Conservation (phyloP, 257 asterid genomes). For the Solanum chiquidenum region DNA sequence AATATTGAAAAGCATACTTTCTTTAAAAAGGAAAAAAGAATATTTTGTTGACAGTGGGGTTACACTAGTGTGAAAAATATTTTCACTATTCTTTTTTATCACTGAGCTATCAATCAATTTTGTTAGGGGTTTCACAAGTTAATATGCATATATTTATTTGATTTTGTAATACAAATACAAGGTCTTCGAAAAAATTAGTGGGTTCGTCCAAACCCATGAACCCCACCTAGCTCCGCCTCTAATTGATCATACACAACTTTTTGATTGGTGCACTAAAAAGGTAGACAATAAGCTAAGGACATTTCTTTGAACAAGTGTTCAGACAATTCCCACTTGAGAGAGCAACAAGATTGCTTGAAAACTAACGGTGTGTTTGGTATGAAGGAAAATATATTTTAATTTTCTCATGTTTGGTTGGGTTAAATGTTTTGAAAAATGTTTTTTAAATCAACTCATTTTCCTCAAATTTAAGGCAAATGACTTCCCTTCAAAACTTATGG, state of each 20-base stretch:
- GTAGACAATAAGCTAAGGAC: background rate
- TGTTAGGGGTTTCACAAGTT: background rate
- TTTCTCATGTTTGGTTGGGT: no score
- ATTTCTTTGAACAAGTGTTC: background rate
- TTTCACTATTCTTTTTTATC: background rate
- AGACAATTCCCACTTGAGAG: background rate
- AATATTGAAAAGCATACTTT: background rate
- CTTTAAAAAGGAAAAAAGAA: no score
- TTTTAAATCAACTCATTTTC: no score
- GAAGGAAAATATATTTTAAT: no score
- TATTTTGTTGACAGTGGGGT: background rate
- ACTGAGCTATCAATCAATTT: background rate
- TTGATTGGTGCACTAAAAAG: background rate
- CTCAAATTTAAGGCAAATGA: no score
- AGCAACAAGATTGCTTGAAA: background rate
- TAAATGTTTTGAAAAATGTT: no score
- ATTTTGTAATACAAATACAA: no score
- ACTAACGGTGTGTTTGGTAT: no score
- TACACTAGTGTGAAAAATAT: background rate
- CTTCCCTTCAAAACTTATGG: no score
- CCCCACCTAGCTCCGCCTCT: background rate
- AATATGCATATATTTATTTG: no score
- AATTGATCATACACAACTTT: background rate
- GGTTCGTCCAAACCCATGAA: background rate
- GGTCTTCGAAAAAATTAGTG: no score